Base-by-base conservation (phyloP, 805 yeast species). In the Suhomyces sp. region DNA sequence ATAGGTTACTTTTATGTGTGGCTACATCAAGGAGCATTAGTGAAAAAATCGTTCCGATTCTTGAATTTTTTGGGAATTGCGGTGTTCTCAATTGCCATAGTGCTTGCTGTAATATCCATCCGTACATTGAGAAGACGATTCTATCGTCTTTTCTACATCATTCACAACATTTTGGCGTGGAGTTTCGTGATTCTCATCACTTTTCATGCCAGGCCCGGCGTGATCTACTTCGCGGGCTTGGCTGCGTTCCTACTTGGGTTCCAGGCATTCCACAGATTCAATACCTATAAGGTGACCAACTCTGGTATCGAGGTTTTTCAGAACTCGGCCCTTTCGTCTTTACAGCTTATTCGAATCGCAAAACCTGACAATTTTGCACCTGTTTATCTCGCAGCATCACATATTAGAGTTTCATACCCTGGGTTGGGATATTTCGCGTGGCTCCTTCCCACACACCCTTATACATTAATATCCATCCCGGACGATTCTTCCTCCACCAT, bases 151-250 rank as follows among this genome's bases (percentile, higher is more conserved):
- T 84, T 85, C 49, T 83, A 79, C 51, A 31, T 76, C 2, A 42
- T 69, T 13, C 95, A 84, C 53, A 72, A 77, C 35, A 22, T 75
- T 4, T 63, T 77, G 2, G 68, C 77, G 6, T 61, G 76, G 58
- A 19, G 60, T 1, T 65, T 73, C 36, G 56, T 80, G 4, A 44
- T 66, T 1, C 44, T 77, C 16, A 66, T 76, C 4, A 65, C 69
- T 1, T 61, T 73, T 33, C 95, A 84, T 57, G 85, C 93, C 1
- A 70, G 91, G 41, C 91, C 91, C 0, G 79, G 81, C 1, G 84
- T 82, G 1, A 47, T 61, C 0, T 43, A 65, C 13, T 58, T 58
- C 24, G 51, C 67, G 3, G 20, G 43, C 3, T n/a, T 60, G 5
- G 41, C 46, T 21, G 25, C 43, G 8, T 19, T 43, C 1, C 33